Evolutionary conservation across 1,284 basidiomycete genomes (phyloP).

Genomic region (Ceratobasidium sp.): DNA sequence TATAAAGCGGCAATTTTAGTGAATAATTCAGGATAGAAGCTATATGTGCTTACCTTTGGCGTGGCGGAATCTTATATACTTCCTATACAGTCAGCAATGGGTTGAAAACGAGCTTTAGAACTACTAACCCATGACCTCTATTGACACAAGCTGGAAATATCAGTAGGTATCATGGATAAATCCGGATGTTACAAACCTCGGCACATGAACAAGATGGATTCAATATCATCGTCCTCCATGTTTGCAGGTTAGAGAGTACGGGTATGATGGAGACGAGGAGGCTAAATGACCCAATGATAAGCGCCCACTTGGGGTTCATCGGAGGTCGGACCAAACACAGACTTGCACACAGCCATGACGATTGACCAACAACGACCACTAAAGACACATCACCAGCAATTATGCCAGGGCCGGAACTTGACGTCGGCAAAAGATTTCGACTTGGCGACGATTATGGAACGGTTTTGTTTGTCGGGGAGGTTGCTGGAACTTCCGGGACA

Average conservation of each 20-base stretch:
- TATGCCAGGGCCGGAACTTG: background rate
- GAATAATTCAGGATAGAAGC: background rate
- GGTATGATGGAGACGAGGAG: background rate
- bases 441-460: constrained; percentile 67
- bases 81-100: constrained; percentile 32
- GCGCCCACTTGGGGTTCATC: constrained; percentile 11
- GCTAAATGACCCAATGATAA: background rate
- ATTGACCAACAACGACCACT: constrained; percentile 50
- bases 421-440: constrained; percentile 21
- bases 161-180: background rate
- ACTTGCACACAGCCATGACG: constrained; percentile 54
- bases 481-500: constrained; percentile 69
- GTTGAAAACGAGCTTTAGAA: constrained; percentile 24
- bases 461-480: constrained; percentile 73
- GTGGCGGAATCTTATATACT: constrained; percentile 45
- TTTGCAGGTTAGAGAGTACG: background rate
- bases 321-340: background rate
- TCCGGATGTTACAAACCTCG: constrained; percentile 57
- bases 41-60: constrained; percentile 37
- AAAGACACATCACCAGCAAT: background rate
- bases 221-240: constrained; percentile 71
- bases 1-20: background rate
- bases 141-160: background rate
- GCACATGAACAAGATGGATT: constrained; percentile 85
- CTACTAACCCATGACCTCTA: constrained; percentile 74